Conservation (phyloP, 148 eudicot genomes). For the Rhododendron mucronatum region DNA sequence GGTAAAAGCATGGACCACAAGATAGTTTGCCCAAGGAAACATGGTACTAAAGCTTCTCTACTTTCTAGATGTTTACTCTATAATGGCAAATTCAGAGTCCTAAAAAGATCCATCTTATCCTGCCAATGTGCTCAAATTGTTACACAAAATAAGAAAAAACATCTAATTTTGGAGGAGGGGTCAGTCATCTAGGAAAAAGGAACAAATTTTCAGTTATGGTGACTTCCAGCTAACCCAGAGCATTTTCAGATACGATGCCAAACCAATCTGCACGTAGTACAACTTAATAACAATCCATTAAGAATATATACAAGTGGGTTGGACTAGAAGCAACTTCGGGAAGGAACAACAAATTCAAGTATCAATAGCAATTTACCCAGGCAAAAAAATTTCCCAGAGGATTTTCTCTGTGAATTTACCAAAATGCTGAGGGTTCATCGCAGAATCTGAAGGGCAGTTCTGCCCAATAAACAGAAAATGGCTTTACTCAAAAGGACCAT, state of each 20-base stretch:
- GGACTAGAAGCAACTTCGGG: neutral
- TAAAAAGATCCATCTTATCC: neutral
- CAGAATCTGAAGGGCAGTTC: neutral
- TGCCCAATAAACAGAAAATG: neutral
- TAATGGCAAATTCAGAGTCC: neutral
- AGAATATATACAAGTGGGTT: neutral
- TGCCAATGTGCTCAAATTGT: neutral
- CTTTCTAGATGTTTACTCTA: neutral
- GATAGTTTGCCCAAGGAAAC: neutral
- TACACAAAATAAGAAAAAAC: neutral
- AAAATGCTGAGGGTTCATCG: neutral
- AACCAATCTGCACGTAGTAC: neutral
- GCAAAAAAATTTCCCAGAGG: neutral
- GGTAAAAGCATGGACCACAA: conserved; percentile 12
- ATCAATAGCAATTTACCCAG: neutral
- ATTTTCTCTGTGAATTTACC: neutral
- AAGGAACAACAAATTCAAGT: neutral
- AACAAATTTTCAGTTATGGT: neutral
- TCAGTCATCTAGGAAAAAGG: neutral
- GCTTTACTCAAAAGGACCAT: neutral
- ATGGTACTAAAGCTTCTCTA: neutral
- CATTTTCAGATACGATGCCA: neutral
- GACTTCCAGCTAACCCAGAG: neutral
- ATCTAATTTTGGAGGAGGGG: neutral
- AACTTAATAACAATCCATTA: neutral